These are phyloP conservation scores for Solanum sparsipilum DNA, from an alignment of 257 asterid genomes.

Conservation along the genomic window DNA sequence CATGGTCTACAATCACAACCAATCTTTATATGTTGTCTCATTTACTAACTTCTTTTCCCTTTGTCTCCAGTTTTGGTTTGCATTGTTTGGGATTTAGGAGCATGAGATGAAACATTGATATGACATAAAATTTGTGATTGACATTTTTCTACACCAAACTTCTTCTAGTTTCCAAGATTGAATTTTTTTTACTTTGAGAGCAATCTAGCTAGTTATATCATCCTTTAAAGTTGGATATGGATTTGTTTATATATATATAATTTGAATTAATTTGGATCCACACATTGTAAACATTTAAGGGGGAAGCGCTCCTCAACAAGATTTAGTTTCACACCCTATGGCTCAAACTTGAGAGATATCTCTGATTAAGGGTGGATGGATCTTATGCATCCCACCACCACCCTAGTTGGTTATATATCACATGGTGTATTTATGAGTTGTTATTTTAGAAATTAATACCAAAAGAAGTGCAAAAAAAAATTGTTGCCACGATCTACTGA, in stretches of 20 bases:
- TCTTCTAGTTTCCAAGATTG: not conserved
- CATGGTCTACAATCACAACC: conserved; percentile 18
- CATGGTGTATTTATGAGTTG: not conserved
- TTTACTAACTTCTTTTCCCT: not conserved
- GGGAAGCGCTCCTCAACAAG: too few species aligned
- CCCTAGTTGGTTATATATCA: not conserved
- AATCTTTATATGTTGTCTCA: conserved; percentile 5
- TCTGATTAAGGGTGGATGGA: not conserved
- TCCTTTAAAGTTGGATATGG: not conserved
- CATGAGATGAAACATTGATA: not conserved
- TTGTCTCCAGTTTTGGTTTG: not conserved
- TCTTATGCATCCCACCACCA: not conserved
- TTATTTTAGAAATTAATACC: not conserved
- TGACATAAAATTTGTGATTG: not conserved
- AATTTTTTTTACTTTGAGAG: not conserved
- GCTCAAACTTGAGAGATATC: not conserved
- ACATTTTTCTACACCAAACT: not conserved
- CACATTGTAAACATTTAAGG: too few species aligned
- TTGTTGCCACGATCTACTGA: not conserved
- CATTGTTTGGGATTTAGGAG: not conserved
- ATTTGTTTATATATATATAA: not conserved
- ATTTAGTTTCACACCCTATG: not conserved
- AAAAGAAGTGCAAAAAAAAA: not conserved
- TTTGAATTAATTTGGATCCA: too few species aligned
- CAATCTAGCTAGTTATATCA: not conserved